Conservation (phyloP, 2,329 filamentous ascomycete genomes). For the Thielaviopsis punctulata region DNA sequence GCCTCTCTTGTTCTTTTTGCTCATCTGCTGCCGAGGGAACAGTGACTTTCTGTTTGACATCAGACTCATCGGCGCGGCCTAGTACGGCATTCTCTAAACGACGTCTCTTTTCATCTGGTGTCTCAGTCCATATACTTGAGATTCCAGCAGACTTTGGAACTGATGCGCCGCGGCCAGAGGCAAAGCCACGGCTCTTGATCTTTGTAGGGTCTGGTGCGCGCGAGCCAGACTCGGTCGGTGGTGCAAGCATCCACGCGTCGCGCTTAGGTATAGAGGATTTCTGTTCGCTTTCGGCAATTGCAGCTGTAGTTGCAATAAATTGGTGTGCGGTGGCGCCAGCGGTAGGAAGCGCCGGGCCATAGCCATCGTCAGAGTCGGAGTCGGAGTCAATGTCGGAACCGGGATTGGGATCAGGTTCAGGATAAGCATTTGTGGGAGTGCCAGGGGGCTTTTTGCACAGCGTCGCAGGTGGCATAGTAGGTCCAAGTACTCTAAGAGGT, state of each 20-base stretch:
- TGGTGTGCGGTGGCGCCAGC: slow-evolving; percentile 34
- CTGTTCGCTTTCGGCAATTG: slow-evolving; percentile 22
- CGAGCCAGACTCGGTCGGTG: slow-evolving; percentile 38
- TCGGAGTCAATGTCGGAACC: slow-evolving; percentile 31
- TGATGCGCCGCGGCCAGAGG: slow-evolving; percentile 36
- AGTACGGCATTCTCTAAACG: slow-evolving; percentile 68
- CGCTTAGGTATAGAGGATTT: slow-evolving; percentile 32
- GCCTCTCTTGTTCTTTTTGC: slow-evolving; percentile 39
- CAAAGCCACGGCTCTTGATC: slow-evolving; percentile 66
- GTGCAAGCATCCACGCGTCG: slow-evolving; percentile 73
- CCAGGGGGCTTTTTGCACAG: slow-evolving; percentile 22
- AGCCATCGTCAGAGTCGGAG: slow-evolving; percentile 33
- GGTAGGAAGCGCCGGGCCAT: slow-evolving; percentile 39
- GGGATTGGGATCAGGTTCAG: slow-evolving; percentile 18
- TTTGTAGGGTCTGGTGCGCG: slow-evolving; percentile 67
- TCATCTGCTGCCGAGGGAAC: slow-evolving; percentile 23
- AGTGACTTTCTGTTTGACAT: slow-evolving; percentile 15
- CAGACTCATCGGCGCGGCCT: slow-evolving; percentile 39
- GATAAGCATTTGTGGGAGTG: slow-evolving; percentile 2
- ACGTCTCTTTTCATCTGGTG: slow-evolving; percentile 70
- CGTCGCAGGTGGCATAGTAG: slow-evolving; percentile 24
- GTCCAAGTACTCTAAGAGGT: slow-evolving; percentile 12
- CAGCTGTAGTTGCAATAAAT: slow-evolving; percentile 17
- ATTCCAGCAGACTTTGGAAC: slow-evolving; percentile 22
- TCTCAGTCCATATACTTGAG: slow-evolving; percentile 75